Evolutionary conservation across 2,329 filamentous ascomycete genomes (phyloP), one percentile per base, ranked within the genome.

Genomic region (Stachybotrys echinatus): DNA sequence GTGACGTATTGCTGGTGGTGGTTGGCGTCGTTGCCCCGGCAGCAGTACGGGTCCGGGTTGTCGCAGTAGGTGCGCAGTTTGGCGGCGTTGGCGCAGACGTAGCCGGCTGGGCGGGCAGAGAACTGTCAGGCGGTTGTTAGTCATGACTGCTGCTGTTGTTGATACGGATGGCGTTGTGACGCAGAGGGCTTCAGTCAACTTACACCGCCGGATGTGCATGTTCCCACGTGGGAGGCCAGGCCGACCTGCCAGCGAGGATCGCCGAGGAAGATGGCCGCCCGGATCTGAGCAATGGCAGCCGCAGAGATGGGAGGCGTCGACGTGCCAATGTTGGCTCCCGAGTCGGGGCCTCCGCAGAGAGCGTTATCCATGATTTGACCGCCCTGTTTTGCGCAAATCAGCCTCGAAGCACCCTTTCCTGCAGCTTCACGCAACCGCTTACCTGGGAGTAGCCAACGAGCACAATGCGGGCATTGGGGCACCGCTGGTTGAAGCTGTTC

Each of bases 41-140:
- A 87, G 74, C 84, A 87, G 68, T 83, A 86, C 0, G 82, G 82
- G 54, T 87, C 83, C 4, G 76, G 60, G 5, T 75, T 68, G 57
- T 87, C 83, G 63, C 84, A 87, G 72, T 86, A 87, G 5, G 79
- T 81, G 67, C 84, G 70, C 56, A 86, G 79, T 58, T 79, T 81
- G 61, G 55, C 60, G 7, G 66, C 61, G 53, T 65, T 73, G 10
- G 79, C 75, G 67, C 83, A 86, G 42, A 65, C 67, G 64, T 82
- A 85, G 22, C 80, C 80, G 5, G 70, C 58, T 0, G 80, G 75
- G 5, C 83, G 78, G 27, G 81, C 76, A 48, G 80, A 79, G 53
- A 87, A 86, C 81, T 85, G 45, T 42, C 19, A 47, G n/a, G n/a
- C n/a, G 20, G 27, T 19, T 31, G 23, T 23, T 31, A 44, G 20